Conservation (phyloP, 768 basidiomycete genomes). For the Lyophyllum semitale region DNA sequence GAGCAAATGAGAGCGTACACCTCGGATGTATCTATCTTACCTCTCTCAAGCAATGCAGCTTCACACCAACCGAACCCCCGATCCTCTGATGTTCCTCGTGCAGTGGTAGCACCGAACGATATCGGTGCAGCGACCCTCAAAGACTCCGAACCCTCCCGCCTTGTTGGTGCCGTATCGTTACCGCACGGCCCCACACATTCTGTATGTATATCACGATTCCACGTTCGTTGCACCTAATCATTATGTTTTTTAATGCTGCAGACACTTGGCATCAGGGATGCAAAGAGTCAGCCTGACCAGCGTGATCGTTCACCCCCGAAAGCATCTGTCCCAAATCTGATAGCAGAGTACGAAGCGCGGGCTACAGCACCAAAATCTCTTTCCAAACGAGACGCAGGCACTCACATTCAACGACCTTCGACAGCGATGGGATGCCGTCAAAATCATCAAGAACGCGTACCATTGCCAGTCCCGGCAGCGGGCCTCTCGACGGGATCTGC, state of each 20-base stretch:
- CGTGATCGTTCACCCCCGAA: not conserved
- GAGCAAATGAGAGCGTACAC: not conserved
- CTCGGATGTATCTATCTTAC: not conserved
- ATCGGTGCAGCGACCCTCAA: not conserved
- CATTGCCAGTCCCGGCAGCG: not conserved
- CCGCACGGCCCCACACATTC: not conserved
- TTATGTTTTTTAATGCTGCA: not conserved
- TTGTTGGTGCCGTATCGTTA: not conserved
- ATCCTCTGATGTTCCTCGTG: not conserved
- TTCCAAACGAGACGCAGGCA: not conserved
- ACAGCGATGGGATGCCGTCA: conserved; percentile 20
- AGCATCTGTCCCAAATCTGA: conserved; percentile 5
- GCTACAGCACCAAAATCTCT: not conserved
- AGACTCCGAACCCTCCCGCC: not conserved
- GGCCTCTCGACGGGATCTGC: not conserved
- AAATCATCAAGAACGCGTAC: not conserved
- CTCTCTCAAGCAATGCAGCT: not conserved
- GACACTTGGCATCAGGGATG: not conserved
- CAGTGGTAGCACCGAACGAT: not conserved
- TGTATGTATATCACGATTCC: not conserved
- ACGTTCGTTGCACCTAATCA: not conserved
- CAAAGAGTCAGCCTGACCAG: not conserved
- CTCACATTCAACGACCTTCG: conserved; percentile 11
- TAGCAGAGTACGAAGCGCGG: conserved; percentile 9
- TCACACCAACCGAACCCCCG: not conserved